These are phyloP conservation scores for Tylopilus felleus DNA, from an alignment of 768 basidiomycete genomes.

Conservation along the genomic window DNA sequence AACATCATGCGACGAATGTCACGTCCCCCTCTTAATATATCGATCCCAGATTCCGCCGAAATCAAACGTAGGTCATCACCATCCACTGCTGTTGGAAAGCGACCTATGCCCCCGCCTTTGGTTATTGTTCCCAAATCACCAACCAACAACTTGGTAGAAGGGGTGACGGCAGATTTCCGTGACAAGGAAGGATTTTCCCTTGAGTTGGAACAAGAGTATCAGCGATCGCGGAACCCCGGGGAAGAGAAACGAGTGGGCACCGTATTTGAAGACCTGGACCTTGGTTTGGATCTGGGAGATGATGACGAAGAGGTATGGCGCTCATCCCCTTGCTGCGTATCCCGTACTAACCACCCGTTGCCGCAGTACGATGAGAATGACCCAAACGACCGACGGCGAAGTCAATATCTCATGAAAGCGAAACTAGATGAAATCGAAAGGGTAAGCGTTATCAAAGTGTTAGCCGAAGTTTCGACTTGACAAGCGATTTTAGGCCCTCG, in stretches of 20 bases:
- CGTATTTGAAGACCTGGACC: slow-evolving; percentile 44
- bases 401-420: slow-evolving; percentile 71
- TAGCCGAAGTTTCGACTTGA: slow-evolving; percentile 6
- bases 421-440: slow-evolving; percentile 79
- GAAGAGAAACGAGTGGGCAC: slow-evolving; percentile 47
- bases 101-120: slow-evolving; percentile 57
- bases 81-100: slow-evolving; percentile 32
- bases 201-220: slow-evolving; percentile 30
- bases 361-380: slow-evolving; percentile 65
- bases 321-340: neutral
- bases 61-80: slow-evolving; percentile 36
- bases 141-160: slow-evolving; percentile 30
- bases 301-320: slow-evolving; percentile 42
- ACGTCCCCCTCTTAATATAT: slow-evolving; percentile 29
- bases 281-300: slow-evolving; percentile 41
- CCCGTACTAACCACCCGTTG: slow-evolving; percentile 14
- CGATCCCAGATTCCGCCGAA: slow-evolving; percentile 41
- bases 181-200: slow-evolving; percentile 19
- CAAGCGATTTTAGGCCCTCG: slow-evolving; percentile 46
- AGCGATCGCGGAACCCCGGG: slow-evolving; percentile 30
- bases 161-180: slow-evolving; percentile 12
- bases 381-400: slow-evolving; percentile 69
- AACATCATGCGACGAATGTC: slow-evolving; percentile 42
- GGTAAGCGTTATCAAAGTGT: slow-evolving; percentile 35
- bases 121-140: slow-evolving; percentile 42